Percentiles rank a stretch among this genome's conserved stretches.
phyloP scores from a whole-genome alignment of 1,139 yeast species.

The Saccharomyces hybrid region DNA sequence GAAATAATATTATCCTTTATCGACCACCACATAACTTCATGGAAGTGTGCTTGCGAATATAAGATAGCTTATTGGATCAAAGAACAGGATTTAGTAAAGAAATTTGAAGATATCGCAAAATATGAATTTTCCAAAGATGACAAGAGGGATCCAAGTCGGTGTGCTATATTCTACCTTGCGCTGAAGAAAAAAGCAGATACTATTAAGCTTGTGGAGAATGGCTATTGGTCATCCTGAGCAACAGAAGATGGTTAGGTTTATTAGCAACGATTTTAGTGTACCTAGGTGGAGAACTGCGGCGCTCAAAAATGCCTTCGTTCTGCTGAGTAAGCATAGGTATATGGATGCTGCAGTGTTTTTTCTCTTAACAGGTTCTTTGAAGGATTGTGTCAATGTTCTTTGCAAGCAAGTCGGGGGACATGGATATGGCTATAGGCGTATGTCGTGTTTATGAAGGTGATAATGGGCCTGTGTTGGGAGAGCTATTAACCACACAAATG shows the following conservation, averaged over 20 bases:
- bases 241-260: conserved; percentile 67
- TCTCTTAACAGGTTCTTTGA: conserved; percentile 65
- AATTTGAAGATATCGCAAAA: conserved; percentile 63
- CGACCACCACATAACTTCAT: conserved; percentile 46
- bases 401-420: conserved; percentile 58
- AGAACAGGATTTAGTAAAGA: conserved; percentile 41
- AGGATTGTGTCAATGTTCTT: conserved; percentile 71
- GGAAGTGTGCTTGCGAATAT: conserved; percentile 54
- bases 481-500: conserved; percentile 45
- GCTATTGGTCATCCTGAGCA: conserved; percentile 74
- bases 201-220: conserved; percentile 76
- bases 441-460: conserved; percentile 66
- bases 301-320: conserved; percentile 81
- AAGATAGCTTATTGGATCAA: conserved; percentile 73
- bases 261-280: conserved; percentile 65
- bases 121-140: conserved; percentile 45
- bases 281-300: conserved; percentile 85
- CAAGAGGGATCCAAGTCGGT: conserved; percentile 61
- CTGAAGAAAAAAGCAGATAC: conserved; percentile 68
- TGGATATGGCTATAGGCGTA: conserved; percentile 69
- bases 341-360: conserved; percentile 87
- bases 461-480: conserved; percentile 44
- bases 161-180: conserved; percentile 73
- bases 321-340: conserved; percentile 79
- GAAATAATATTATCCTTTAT: conserved; percentile 54